Conservation (phyloP, 441 rosid genomes). For the Breynia disticha region DNA sequence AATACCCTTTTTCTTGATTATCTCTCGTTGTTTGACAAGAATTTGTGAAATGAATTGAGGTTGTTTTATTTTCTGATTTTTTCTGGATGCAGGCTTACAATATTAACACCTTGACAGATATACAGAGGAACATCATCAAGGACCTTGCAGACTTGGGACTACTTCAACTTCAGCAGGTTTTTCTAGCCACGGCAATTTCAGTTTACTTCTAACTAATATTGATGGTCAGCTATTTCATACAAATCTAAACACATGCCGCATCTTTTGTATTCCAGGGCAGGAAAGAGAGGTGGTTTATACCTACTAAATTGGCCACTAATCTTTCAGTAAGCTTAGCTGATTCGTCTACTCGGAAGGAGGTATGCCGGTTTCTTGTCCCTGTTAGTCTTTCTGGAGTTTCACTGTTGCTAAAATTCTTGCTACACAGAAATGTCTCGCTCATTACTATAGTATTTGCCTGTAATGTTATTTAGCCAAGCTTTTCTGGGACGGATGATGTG, state of each 20-base stretch:
- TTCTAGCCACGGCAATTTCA: conserved; percentile 7
- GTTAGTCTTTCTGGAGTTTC: too few species aligned
- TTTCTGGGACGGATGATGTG: too few species aligned
- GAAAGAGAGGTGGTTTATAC: conserved; percentile 96
- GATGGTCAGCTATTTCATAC: background rate
- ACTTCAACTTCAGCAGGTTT: conserved; percentile 94
- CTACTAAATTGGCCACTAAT: conserved; percentile 85
- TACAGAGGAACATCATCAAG: conserved; percentile 55
- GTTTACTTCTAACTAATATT: background rate
- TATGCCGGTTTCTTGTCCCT: conserved; percentile 13
- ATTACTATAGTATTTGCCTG: too few species aligned
- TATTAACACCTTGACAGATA: conserved; percentile 66
- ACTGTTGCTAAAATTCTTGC: background rate
- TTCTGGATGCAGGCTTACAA: conserved; percentile 67
- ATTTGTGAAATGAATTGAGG: background rate
- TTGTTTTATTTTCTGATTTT: conserved; percentile 9
- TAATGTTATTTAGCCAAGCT: too few species aligned
- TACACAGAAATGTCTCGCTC: background rate
- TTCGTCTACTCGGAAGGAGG: conserved; percentile 83
- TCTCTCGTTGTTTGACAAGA: conserved; percentile 5
- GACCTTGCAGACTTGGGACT: conserved; percentile 95
- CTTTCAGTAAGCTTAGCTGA: conserved; percentile 85
- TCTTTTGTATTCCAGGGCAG: conserved; percentile 54
- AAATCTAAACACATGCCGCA: conserved; percentile 1
- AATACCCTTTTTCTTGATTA: background rate